Base-by-base conservation (phyloP, 306 rosid species). In the Quercus glauca region DNA sequence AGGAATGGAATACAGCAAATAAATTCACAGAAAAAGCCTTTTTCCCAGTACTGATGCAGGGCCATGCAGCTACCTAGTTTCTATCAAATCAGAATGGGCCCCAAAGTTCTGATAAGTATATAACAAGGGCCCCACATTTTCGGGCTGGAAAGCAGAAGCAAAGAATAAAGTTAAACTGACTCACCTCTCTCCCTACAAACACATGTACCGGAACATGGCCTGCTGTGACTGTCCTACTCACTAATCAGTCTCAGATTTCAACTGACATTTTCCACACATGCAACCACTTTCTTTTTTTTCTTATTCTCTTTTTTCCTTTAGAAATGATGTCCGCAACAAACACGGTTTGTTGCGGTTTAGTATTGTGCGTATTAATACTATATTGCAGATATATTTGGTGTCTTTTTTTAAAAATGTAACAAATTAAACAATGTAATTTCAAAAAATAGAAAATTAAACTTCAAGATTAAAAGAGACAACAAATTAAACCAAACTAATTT, bases 111-210 rank as follows among this genome's bases (percentile, higher is more conserved):
- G 7, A 58, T 67, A 74, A 64, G 63, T 51, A 31, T 53, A 9
- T 25, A 17, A n/a, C 3, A 29, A 58, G 72, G 79, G 80, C 10
- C 90, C 91, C 80, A 83, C 79, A 1, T 53, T 19, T 60, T 31
- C 61, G 61, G 45, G 90, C 91, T 86, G 88, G 85, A 90, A 85
- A 81, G 91, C 92, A 90, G 58, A 72, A 63, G 63, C 13, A 31
- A 71, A 31, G 82, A 85, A 84, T 75, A 85, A 23, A 23, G 25
- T 23, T 0, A 23, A 81, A 74, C 81, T 35, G 57, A 72, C 74
- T 23, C 82, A 72, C 73, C 52, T 71, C 33, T 49, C 65, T 61
- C 82, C 43, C 52, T 20, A 71, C 84, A 53, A 63, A 73, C 57
- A 41, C 20, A 19, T 80, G 79, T 75, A 76, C 61, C 68, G 8